Evolutionary conservation across 768 basidiomycete genomes (phyloP), one percentile per base, ranked within the genome.

Genomic region (Postia placenta): DNA sequence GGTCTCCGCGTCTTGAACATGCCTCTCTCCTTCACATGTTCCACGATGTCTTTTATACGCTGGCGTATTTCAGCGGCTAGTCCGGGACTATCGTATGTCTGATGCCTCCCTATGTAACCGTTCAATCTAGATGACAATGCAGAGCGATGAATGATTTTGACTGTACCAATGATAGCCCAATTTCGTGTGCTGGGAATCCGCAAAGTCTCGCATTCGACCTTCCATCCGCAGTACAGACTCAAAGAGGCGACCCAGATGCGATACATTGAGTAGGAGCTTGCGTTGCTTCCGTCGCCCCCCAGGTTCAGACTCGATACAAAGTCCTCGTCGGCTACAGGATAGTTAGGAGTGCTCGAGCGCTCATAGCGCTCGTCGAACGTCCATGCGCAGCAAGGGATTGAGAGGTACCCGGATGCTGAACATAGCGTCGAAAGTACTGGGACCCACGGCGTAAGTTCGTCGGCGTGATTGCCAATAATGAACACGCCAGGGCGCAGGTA

Each of bases 391-490:
- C 95, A 97, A 0, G 95, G 95, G 47, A 98, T 91, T 4, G 78
- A 85, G 38, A 91, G 64, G 57, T 87, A 88, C 4, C 87, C 88
- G 0, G 81, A 77, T 0, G 82, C 78, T 3, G 62, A 57, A 27
- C 74, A 67, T 12, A 84, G 55, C 0, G 85, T 81, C 0, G 92
- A 78, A 4, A 96, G 69, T 1, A 96, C 75, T 0, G 95, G 91
- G 0, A 92, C 64, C 94, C 94, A 98, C 0, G 95, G 95, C 20
- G 94, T 94, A 15, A 98, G 73, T 58, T 98, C 95, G 68, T 98
- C 95, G 0, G 94, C 87, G 64, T 98, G 95, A 68, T 97, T 97
- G 7, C 89, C 92, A 43, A 98, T 87, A 49, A 98, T 67, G 67
- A 96, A 98, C 2, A 73, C 67, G 1, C 74, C 80, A 0, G 70